phyloP scores from a whole-genome alignment of 192 early-diverging fungal genomes.

The Paraglomus brasilianum region DNA sequence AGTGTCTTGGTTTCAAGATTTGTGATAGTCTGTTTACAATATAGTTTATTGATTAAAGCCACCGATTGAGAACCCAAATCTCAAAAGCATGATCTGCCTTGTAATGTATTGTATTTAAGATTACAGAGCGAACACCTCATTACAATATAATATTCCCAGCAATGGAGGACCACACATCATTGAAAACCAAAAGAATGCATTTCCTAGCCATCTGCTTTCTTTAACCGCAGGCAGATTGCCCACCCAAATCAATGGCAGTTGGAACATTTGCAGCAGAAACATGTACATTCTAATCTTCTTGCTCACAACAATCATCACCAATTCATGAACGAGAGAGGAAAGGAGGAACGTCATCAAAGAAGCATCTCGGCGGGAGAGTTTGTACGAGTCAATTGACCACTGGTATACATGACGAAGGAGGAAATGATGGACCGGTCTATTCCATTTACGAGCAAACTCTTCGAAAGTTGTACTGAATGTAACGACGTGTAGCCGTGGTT shows the following conservation, averaged over 20 bases:
- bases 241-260: constrained; percentile 84
- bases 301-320: constrained; percentile 72
- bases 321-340: constrained; percentile 76
- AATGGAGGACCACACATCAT: constrained; percentile 87
- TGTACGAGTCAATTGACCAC: constrained; percentile 70
- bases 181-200: constrained; percentile 87
- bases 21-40: no score
- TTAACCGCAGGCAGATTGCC: constrained; percentile 58
- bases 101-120: no score
- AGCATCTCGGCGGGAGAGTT: constrained; percentile 66
- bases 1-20: no score
- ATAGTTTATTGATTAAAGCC: no score
- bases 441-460: constrained; percentile 97
- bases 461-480: constrained; percentile 66
- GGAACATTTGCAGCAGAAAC: constrained; percentile 83
- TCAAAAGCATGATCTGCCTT: no score
- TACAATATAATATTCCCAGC: constrained; percentile 74
- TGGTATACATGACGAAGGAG: constrained; percentile 88
- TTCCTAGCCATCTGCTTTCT: constrained; percentile 66
- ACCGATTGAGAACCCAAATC: no score
- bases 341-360: constrained; percentile 80
- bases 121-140: constrained; percentile 8
- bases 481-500: not conserved
- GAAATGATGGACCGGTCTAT: constrained; percentile 94
- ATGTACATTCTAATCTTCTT: constrained; percentile 72